Evolutionary conservation across 805 yeast species (phyloP), one percentile per base, ranked within the genome.

Genomic region (Pichia deserticola): DNA sequence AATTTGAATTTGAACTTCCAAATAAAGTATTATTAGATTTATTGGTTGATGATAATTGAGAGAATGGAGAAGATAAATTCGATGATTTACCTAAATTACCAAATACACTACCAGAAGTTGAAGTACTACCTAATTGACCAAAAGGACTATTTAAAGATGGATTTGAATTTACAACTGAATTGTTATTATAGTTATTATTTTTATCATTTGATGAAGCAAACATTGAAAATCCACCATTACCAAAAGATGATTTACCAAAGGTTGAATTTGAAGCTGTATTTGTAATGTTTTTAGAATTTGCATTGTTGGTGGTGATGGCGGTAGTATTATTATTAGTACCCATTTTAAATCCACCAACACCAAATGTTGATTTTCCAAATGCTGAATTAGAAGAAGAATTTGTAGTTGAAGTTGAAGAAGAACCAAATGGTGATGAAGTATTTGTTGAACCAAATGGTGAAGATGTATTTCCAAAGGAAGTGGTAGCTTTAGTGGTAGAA

Each of bases 201-300:
- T 20, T 20, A 20, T 20, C 20, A 20, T 20, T 20, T 20, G 36
- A 13, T 7, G 13, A 7, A 15, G 38, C 27, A 32, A 44, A 44
- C 11, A 8, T 29, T 7, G 42, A 30, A 36, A 44, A 44, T 15
- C 47, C 47, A 28, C 47, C 38, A 10, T 33, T 25, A 8, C 61
- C 60, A 51, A 57, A 61, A 7, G 58, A 47, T 7, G 61, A 45
- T 38, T 53, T 49, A 13, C 40, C 40, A 28, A 43, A 43, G 15
- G 45, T n/a, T 6, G 30, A 20, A 12, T 30, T 37, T 12, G 20
- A 27, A 10, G 10, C 29, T 32, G 45, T 25, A 11, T 13, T 32
- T 29, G 30, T 7, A 4, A 28, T 8, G 7, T 11, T 13, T 9
- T n/a, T 12, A 6, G 38, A 6, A 20, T 20, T 20, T 20, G 3